Conservation (phyloP, 2,329 filamentous ascomycete genomes). For the Pseudogymnoascus sp. region DNA sequence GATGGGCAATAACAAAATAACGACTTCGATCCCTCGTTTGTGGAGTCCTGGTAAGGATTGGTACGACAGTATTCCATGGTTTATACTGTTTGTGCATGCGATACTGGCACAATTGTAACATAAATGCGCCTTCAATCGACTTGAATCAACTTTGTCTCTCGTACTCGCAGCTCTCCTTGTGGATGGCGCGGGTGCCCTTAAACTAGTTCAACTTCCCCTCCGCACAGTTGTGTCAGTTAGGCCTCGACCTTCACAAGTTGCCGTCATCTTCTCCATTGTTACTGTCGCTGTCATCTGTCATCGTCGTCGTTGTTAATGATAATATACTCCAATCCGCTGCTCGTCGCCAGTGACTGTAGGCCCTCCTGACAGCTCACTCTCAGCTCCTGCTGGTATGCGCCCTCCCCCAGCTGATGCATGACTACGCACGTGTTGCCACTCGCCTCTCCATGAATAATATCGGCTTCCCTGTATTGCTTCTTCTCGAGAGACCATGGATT, state of each 20-base stretch:
- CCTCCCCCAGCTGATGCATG: slow-evolving; percentile 1
- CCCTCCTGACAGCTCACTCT: background rate
- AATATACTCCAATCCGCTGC: background rate
- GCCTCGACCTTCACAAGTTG: background rate
- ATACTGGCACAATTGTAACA: background rate
- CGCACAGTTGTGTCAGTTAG: background rate
- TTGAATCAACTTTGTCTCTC: background rate
- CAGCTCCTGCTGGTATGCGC: background rate
- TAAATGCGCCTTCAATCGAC: background rate
- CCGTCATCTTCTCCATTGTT: slow-evolving; percentile 1
- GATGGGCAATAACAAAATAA: background rate
- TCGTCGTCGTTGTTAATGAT: slow-evolving; percentile 5
- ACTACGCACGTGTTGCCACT: slow-evolving; percentile 2
- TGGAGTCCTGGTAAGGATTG: background rate
- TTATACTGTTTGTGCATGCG: background rate
- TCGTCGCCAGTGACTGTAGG: background rate
- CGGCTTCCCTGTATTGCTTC: background rate
- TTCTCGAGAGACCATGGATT: slow-evolving; percentile 6
- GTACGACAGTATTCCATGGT: background rate
- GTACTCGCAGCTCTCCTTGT: background rate
- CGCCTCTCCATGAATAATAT: slow-evolving; percentile 4
- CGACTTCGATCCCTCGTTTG: background rate
- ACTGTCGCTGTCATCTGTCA: background rate
- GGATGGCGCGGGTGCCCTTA: slow-evolving; percentile 5
- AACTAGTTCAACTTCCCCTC: background rate